Evolutionary conservation across 345 rosid species (phyloP).

Genomic region (Ceriops tagal): DNA sequence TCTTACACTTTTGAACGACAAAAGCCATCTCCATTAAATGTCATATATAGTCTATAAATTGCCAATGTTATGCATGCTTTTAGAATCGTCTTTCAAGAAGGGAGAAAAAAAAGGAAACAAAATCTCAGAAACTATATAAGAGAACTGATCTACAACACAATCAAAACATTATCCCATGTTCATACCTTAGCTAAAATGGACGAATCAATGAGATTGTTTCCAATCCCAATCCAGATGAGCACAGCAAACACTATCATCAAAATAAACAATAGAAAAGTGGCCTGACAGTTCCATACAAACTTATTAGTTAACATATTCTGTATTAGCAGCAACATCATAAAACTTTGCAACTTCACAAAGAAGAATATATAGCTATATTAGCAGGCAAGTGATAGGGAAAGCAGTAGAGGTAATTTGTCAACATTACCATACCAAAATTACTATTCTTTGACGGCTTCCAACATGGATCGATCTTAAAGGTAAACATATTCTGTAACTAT

Average conservation of each 20-base stretch:
- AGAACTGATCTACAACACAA: not conserved
- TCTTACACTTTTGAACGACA: too few species aligned
- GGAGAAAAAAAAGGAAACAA: not conserved
- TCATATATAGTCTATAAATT: too few species aligned
- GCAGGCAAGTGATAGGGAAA: slow-evolving; percentile 1
- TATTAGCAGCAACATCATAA: not conserved
- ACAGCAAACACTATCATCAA: slow-evolving; percentile 49
- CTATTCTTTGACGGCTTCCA: slow-evolving; percentile 64
- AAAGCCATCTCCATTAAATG: too few species aligned
- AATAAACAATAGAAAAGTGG: slow-evolving; percentile 33
- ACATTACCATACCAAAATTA: slow-evolving; percentile 46
- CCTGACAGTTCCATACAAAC: slow-evolving; percentile 32
- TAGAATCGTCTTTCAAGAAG: too few species aligned
- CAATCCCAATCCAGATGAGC: slow-evolving; percentile 55
- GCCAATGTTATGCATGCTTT: too few species aligned
- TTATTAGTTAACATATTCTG: not conserved
- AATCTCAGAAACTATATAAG: not conserved
- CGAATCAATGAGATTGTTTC: slow-evolving; percentile 37
- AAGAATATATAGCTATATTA: slow-evolving; percentile 1
- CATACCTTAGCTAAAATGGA: slow-evolving; percentile 51
- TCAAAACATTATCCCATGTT: slow-evolving; percentile 7
- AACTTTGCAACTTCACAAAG: not conserved
- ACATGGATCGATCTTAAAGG: slow-evolving; percentile 47
- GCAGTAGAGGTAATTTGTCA: not conserved
- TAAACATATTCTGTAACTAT: slow-evolving; percentile 40